Conservation (phyloP, 2,329 filamentous ascomycete genomes). For the Fusarium nurragi region DNA sequence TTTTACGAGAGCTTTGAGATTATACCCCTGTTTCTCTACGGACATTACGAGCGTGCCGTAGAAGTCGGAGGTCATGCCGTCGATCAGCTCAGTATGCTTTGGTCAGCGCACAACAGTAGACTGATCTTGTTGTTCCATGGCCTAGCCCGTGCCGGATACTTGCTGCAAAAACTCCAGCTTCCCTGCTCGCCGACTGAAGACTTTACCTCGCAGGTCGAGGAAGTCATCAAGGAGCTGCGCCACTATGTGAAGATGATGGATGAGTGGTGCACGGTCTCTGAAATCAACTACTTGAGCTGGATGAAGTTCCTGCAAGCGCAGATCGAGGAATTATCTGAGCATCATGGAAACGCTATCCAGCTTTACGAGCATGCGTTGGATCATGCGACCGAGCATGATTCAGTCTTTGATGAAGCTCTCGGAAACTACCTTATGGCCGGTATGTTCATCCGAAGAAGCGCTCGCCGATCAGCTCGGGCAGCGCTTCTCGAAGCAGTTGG, state of each 20-base stretch:
- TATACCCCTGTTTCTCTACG: slow-evolving; percentile 69
- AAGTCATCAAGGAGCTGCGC: slow-evolving; percentile 63
- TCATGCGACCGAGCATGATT: slow-evolving; percentile 73
- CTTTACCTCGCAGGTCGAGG: slow-evolving; percentile 54
- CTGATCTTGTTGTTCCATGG: slow-evolving; percentile 69
- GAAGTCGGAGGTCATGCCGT: slow-evolving; percentile 64
- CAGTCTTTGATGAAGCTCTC: slow-evolving; percentile 76
- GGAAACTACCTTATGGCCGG: slow-evolving; percentile 79
- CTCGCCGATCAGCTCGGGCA: slow-evolving; percentile 74
- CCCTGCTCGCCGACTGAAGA: slow-evolving; percentile 56
- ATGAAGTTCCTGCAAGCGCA: slow-evolving; percentile 74
- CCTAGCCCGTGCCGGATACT: slow-evolving; percentile 62
- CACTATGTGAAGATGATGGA: slow-evolving; percentile 69
- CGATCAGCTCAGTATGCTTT: slow-evolving; percentile 60
- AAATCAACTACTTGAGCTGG: slow-evolving; percentile 78
- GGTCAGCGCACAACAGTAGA: slow-evolving; percentile 68
- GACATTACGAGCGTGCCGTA: slow-evolving; percentile 68
- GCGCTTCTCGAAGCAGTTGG: slow-evolving; percentile 73
- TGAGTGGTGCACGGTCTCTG: slow-evolving; percentile 69
- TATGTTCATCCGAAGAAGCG: slow-evolving; percentile 71
- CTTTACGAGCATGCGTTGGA: slow-evolving; percentile 77
- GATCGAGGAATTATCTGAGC: slow-evolving; percentile 67
- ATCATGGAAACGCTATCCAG: slow-evolving; percentile 67
- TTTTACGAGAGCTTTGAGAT: slow-evolving; percentile 76
- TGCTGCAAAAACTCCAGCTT: slow-evolving; percentile 61